These are phyloP conservation scores for Candida mesenterica DNA, from an alignment of 1,139 yeast genomes.

Conservation along the genomic window DNA sequence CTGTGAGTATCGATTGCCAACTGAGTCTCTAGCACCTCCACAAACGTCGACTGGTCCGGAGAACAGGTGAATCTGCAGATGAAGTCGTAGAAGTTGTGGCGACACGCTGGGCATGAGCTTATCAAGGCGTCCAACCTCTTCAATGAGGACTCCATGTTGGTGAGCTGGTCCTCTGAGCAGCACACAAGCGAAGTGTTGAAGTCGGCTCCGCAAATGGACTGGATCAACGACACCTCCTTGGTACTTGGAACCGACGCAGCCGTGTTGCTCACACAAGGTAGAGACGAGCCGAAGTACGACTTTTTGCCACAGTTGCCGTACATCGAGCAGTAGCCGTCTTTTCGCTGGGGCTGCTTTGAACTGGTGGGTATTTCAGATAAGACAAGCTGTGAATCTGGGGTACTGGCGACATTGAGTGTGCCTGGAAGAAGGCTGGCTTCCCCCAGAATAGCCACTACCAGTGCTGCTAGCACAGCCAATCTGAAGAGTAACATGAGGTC, in stretches of 20 bases:
- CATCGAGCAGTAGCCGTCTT: slow-evolving; percentile 53
- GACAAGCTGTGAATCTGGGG: not conserved
- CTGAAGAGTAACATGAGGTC: too few relatives aligned
- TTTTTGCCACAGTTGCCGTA: slow-evolving; percentile 75
- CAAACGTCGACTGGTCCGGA: slow-evolving; percentile 73
- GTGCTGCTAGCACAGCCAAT: too few relatives aligned
- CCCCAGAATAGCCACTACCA: too few relatives aligned
- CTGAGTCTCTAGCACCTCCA: slow-evolving; percentile 60
- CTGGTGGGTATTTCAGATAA: not conserved
- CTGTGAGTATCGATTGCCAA: slow-evolving; percentile 51
- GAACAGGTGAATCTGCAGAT: slow-evolving; percentile 93
- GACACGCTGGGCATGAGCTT: slow-evolving; percentile 93
- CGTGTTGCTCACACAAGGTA: slow-evolving; percentile 71
- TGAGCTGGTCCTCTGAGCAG: slow-evolving; percentile 39
- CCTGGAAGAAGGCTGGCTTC: too few relatives aligned
- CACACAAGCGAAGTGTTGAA: slow-evolving; percentile 46
- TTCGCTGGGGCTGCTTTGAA: slow-evolving; percentile 14
- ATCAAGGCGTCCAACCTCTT: slow-evolving; percentile 76
- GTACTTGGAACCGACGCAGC: slow-evolving; percentile 33
- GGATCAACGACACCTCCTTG: slow-evolving; percentile 45
- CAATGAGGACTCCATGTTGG: slow-evolving; percentile 46
- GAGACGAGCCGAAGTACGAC: slow-evolving; percentile 69
- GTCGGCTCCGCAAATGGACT: slow-evolving; percentile 67
- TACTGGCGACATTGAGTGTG: not conserved
- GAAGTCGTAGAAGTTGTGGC: slow-evolving; percentile 76